Evolutionary conservation across 192 early-diverging fungal genomes (phyloP).

Genomic region (Linnemannia zychae): DNA sequence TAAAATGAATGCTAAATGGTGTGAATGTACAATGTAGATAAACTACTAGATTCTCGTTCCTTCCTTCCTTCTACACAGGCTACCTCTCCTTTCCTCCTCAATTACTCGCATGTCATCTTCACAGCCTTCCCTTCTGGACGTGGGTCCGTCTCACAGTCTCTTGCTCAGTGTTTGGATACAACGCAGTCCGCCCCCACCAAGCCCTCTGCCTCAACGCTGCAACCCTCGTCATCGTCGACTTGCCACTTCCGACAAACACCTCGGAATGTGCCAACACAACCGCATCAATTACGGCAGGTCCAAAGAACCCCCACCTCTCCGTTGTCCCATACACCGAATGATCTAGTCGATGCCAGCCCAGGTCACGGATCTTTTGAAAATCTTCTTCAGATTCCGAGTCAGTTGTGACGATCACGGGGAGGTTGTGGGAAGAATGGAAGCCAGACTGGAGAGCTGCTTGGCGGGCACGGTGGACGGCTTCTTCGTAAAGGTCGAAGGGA

Average conservation of each 20-base stretch:
- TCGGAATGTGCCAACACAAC: conserved; percentile 18
- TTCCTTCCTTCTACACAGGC: too few relatives aligned
- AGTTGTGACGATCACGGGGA: conserved; percentile 26
- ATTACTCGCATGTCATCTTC: not conserved
- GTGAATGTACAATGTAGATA: not conserved
- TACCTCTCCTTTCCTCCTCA: too few relatives aligned
- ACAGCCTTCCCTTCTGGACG: not conserved
- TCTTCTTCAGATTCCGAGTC: conserved; percentile 4
- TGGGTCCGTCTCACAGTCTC: not conserved
- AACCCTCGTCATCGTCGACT: conserved; percentile 15
- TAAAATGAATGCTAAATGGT: not conserved
- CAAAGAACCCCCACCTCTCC: conserved; percentile 16
- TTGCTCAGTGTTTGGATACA: conserved; percentile 7
- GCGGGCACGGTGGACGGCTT: not conserved
- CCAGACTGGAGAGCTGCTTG: not conserved
- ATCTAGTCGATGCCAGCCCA: conserved; percentile 9
- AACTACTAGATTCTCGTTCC: not conserved
- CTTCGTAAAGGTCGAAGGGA: conserved; percentile 14
- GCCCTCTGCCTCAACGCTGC: conserved; percentile 12
- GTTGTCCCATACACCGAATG: not conserved
- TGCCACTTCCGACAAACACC: conserved; percentile 6
- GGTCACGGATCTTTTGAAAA: not conserved
- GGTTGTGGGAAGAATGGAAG: not conserved
- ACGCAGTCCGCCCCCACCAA: conserved; percentile 3
- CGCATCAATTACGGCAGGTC: conserved; percentile 15